Evolutionary conservation across 441 rosid species (phyloP).

Genomic region (Pelargonium fulgidum): DNA sequence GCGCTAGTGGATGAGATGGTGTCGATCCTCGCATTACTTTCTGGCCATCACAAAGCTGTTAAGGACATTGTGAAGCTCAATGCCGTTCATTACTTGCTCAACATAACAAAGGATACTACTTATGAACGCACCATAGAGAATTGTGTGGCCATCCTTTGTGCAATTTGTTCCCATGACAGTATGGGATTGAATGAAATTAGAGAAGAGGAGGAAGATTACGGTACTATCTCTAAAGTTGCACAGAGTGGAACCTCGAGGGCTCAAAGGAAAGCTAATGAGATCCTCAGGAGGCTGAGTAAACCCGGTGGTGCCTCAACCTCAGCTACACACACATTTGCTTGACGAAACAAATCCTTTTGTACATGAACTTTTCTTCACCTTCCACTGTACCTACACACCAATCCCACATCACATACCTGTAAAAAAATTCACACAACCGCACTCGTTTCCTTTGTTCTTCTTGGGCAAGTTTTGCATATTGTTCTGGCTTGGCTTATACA

Average conservation of each 20-base stretch:
- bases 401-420: constrained; percentile 16
- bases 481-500: constrained; percentile 12
- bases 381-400: constrained; percentile 10
- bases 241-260: constrained; percentile 39
- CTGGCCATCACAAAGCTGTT: constrained; percentile 24
- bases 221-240: constrained; percentile 31
- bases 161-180: constrained; percentile 25
- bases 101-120: constrained; percentile 31
- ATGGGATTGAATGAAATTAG: constrained; percentile 18
- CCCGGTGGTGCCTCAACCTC: constrained; percentile 6
- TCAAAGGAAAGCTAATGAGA: constrained; percentile 35
- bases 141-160: constrained; percentile 29
- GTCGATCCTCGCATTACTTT: constrained; percentile 36
- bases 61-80: constrained; percentile 32
- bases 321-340: constrained; percentile 19
- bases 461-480: constrained; percentile 19
- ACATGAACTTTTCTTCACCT: constrained; percentile 11
- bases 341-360: constrained; percentile 10
- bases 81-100: constrained; percentile 30
- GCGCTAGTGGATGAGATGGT: constrained; percentile 36
- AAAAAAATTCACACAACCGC: constrained; percentile 11
- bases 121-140: constrained; percentile 32
- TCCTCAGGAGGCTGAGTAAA: constrained; percentile 28
- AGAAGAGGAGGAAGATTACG: constrained; percentile 31
- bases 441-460: constrained; percentile 3